A percentile compares a stretch with the other conserved stretches of the same genome.
Evolutionary conservation across 1,139 yeast genomes (phyloP).

Genomic region (Candida glucosophila): DNA sequence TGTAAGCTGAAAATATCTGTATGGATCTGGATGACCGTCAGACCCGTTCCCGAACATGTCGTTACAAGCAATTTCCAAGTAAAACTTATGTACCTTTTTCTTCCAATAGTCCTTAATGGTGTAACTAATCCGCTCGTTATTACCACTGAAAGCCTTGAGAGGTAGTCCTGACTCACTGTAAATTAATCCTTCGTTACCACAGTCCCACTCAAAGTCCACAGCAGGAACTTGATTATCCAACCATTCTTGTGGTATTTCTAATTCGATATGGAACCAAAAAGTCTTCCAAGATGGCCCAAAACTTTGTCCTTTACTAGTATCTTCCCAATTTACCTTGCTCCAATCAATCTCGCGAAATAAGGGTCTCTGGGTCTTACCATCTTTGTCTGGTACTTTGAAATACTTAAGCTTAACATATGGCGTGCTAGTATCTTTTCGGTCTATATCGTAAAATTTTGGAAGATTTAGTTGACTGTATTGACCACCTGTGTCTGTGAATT

Average conservation of each 20-base stretch:
- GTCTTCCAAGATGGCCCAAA: constrained; percentile 97
- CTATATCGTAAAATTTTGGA: constrained; percentile 72
- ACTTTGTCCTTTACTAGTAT: constrained; percentile 59
- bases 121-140: constrained; percentile 72
- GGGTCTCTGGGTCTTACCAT: constrained; percentile 56
- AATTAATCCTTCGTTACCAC: constrained; percentile 77
- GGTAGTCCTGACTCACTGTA: constrained; percentile 62
- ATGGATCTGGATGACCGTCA: constrained; percentile 52
- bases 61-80: constrained; percentile 86
- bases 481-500: constrained; percentile 67
- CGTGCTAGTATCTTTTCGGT: constrained; percentile 36
- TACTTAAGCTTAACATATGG: constrained; percentile 43
- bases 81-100: constrained; percentile 40
- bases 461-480: constrained; percentile 62
- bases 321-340: constrained; percentile 39
- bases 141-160: constrained; percentile 80
- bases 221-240: constrained; percentile 32
- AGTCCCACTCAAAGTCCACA: constrained; percentile 77
- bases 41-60: constrained; percentile 87
- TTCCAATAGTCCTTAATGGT: constrained; percentile 40
- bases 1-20: constrained; percentile 58
- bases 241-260: constrained; percentile 60
- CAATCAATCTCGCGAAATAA: constrained; percentile 56
- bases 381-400: constrained; percentile 55
- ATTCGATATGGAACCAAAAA: constrained; percentile 76